Base-by-base conservation (phyloP, 2,329 filamentous ascomycete species). In the Fusarium transvaalense region DNA sequence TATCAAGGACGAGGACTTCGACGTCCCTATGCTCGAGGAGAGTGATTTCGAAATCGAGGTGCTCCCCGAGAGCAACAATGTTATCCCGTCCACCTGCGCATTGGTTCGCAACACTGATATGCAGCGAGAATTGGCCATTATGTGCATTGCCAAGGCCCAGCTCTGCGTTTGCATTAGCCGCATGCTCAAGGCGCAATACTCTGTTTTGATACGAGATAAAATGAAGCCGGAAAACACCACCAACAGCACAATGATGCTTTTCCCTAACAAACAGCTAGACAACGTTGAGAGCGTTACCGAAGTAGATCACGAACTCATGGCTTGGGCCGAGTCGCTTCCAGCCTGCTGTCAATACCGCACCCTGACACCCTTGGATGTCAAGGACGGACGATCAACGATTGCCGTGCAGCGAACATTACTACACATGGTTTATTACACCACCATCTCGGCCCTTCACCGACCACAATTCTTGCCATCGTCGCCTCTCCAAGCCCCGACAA, bases 371-470 rank as follows among this genome's bases (percentile, higher is more conserved):
- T 76, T 84, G 58, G 90, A 90, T 62, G 78, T 88, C 50, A 84
- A 87, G 53, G 84, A 89, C 19, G 89, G 89, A 34, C 84, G 85
- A 38, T 84, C 88, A 6, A 88, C 87, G 10, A 74, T 88, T 51
- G 85, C 85, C 0, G 83, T 97, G 4, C 93, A 97, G 76, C 88
- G 92, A 47, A 92, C 92, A n/a, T 84, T 97, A 21, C 83, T 98
- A 35, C 93, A 97, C 78, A 97, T 97, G 91, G 89, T 97, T 3
- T 97, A 97, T 79, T 92, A 94, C 78, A 97, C 95, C 3, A 97
- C 94, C 1, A 86, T 97, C 19, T 97, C 93, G 53, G 95, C 95
- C 5, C 85, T 98, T 19, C 94, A 97, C 78, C 90, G 95, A 31
- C 95, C 95, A 3, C 94, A 97, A 70, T 95, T 97, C 61, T 85